Evolutionary conservation across 139 green algal genomes (phyloP), one percentile per base, ranked within the genome.

Genomic region (Pleodorina starrii): DNA sequence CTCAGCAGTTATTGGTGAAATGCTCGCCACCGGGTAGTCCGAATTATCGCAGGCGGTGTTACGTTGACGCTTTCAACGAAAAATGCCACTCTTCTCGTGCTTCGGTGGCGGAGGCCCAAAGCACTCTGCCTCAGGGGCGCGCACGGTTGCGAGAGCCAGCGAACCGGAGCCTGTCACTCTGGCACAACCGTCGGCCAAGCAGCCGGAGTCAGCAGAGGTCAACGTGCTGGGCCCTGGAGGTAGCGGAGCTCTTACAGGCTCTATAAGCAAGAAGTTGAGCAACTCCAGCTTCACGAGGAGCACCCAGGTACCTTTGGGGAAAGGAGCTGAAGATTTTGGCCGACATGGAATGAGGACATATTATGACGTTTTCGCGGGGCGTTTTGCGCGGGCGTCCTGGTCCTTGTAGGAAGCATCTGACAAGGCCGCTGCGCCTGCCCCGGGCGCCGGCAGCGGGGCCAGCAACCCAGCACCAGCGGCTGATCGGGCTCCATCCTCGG

Each of bases 31-130:
- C n/a, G n/a, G n/a, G n/a, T n/a, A n/a, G n/a, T n/a, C n/a, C n/a
- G n/a, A n/a, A n/a, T n/a, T n/a, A n/a, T 29, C 69, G 36, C 36
- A 36, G 35, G 17, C 16, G 1, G n/a, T 21, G 2, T 44, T 29
- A 36, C 32, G n/a, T n/a, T n/a, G n/a, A n/a, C n/a, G n/a, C n/a
- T n/a, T n/a, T n/a, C n/a, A n/a, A n/a, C n/a, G n/a, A n/a, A 75
- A n/a, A 16, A 87, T 87, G 81, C 60, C 81, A 16, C n/a, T 87
- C 3, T 87, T 87, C 50, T 87, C 81, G 2, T 87, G 81, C 44
- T 87, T 87, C 38, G 81, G 81, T 16, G 81, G 43, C 5, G 38
- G 38, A 14, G 40, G 38, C 40, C 57, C 40, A 11, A 86, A 86
- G 80, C 40, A 66, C 6, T 16, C 54, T n/a, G 14, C 78, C 29